phyloP scores from a whole-genome alignment of 768 basidiomycete species.

The Rhizopogon roseolus region DNA sequence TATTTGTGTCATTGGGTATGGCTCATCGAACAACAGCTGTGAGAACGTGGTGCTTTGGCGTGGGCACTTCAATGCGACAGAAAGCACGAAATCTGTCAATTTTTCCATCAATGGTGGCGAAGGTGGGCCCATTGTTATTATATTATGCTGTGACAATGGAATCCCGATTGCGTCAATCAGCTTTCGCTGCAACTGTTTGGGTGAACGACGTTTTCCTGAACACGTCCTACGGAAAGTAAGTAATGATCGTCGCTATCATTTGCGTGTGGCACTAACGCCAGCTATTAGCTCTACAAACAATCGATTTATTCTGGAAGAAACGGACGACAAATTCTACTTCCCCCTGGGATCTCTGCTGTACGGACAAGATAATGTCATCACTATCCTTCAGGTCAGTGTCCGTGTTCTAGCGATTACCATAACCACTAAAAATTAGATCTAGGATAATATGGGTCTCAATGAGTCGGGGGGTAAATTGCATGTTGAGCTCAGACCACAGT shows the following conservation, averaged over 20 bases:
- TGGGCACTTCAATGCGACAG: conserved; percentile 69
- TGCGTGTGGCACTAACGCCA: background rate
- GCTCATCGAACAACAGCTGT: conserved; percentile 43
- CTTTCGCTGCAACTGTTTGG: conserved; percentile 83
- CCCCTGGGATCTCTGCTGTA: conserved; percentile 47
- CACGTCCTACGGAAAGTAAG: conserved; percentile 73
- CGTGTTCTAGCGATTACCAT: background rate
- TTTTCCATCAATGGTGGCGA: conserved; percentile 78
- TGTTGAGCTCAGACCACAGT: background rate
- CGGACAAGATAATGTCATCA: conserved; percentile 68
- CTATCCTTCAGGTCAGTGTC: conserved; percentile 60
- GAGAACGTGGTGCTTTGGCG: conserved; percentile 81
- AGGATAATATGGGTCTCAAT: conserved; percentile 81
- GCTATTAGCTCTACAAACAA: conserved; percentile 61
- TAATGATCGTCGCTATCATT: conserved; percentile 3
- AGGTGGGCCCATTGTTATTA: conserved; percentile 36
- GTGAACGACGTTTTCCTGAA: conserved; percentile 67
- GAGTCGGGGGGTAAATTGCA: conserved; percentile 46
- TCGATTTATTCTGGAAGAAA: conserved; percentile 53
- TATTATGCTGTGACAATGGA: background rate
- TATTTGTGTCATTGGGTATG: conserved; percentile 3
- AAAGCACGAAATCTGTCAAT: conserved; percentile 58
- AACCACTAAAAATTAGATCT: background rate
- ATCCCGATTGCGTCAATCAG: conserved; percentile 18
- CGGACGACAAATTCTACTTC: conserved; percentile 62